Evolutionary conservation across 2,329 filamentous ascomycete species (phyloP), one percentile per base, ranked within the genome.

Genomic region (Hortaea sp.): DNA sequence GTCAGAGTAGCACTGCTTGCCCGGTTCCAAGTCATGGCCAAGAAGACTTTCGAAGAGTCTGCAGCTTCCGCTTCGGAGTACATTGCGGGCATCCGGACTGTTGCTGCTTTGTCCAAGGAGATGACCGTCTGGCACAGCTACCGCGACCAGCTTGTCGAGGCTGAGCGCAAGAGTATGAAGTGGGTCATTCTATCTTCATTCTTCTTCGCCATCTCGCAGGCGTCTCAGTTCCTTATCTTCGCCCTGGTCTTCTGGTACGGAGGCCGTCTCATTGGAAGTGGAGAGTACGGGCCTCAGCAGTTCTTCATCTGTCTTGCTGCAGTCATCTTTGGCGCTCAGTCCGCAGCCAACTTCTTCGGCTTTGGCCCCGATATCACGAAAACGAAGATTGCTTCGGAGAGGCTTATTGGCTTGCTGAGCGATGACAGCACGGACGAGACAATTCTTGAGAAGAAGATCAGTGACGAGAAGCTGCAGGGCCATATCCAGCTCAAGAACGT

Each of bases 311-410:
- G 75, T 31, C 84, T 82, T 59, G 78, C 82, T 63, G 43, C 41
- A 2, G 72, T 84, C 7, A 76, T 84, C 29, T 76, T 84, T 53
- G 80, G 81, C 1, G 79, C 78, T 9, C 79, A 87, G 61, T 69
- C 72, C 0, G 80, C 81, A 0, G 82, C 81, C 1, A 75, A 82
- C 48, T 77, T 80, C 43, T 77, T 87, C 51, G 77, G 77, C 39
- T 82, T 84, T 49, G 76, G 57, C 49, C 58, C 47, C 1, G 53
- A 53, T 5, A 58, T 64, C 42, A 61, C 59, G 0, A 63, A 62
- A 44, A 59, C 55, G 2, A 51, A 49, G 27, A 46, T 48, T 5
- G 57, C 55, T 20, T 63, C 68, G 9, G 20, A 40, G 9, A 12
- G 20, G n/a, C 11, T 40, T 40, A 9, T 29, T 32, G 29, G 7